Base-by-base conservation (phyloP, 1,284 basidiomycete species). In the Thelephora terrestris region DNA sequence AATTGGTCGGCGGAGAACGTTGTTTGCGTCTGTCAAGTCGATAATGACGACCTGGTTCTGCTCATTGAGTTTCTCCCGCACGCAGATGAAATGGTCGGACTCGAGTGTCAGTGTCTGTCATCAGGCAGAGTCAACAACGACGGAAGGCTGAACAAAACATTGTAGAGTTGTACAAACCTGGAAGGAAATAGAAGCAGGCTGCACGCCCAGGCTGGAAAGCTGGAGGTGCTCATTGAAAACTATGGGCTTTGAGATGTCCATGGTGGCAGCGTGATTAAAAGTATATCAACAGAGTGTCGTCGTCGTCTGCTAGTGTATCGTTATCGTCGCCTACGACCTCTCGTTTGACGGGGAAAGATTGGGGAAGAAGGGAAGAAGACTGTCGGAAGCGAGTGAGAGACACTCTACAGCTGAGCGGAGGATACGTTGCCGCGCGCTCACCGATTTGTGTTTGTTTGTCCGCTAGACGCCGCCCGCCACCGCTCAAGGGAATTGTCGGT, bases 11-110 rank as follows among this genome's bases (percentile, higher is more conserved):
- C 96, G 84, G 57, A 98, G 83, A 58, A 97, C 85, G 83, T 94
- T 91, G 71, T 95, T 95, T 61, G 91, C 89, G 66, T 97, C 91
- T 51, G 85, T 75, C 54, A 98, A 83, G 79, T 96, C 93, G 62
- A 98, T 88, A 63, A 98, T 97, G 64, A 96, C 91, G 55, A 98
- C 93, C 71, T 96, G 92, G 69, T 94, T 92, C 62, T 89, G 85
- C 57, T 92, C 91, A 59, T 85, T 84, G 61, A 87, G 75, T 68
- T 88, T 89, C 72, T 93, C 90, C 50, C 91, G 83, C 54, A 93
- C 79, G 64, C 91, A 97, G 60, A 98, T 96, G 68, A 91, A 99
- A 67, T 89, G 88, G 74, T 99, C 95, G 56, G 91, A 95, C 71
- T 98, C 93, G 58, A 98, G 77, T 7, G 94, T 97, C 58, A 97